Conservation (phyloP, 345 rosid species). For the Populus deltoides region DNA sequence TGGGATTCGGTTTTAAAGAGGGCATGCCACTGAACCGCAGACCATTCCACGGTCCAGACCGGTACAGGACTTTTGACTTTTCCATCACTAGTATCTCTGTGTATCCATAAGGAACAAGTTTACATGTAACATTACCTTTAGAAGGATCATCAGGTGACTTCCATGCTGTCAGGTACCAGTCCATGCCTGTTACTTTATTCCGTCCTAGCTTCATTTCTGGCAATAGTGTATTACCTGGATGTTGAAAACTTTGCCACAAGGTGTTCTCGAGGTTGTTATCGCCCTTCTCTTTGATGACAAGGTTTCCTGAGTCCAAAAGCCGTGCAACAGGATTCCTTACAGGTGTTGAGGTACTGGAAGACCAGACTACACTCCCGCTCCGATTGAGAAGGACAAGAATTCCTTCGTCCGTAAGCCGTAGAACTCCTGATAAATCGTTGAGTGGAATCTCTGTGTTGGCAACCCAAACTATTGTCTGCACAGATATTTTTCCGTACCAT, state of each 20-base stretch:
- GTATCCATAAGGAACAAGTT: slow-evolving; percentile 22
- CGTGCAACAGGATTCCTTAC: neutral
- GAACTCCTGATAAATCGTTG: neutral
- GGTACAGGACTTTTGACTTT: slow-evolving; percentile 9
- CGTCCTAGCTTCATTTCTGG: neutral
- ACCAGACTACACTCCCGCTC: neutral
- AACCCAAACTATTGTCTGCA: neutral
- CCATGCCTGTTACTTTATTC: neutral
- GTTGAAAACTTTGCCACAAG: too few species aligned
- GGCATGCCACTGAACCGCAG: slow-evolving; percentile 20
- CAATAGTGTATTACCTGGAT: neutral
- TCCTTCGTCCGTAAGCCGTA: neutral
- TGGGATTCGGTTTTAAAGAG: neutral
- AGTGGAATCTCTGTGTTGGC: slow-evolving; percentile 4
- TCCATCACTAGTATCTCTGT: slow-evolving; percentile 19
- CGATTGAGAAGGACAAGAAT: neutral
- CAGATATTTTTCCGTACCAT: neutral
- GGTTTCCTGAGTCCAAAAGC: too few species aligned
- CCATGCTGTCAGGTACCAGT: slow-evolving; percentile 36
- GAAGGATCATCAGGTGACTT: slow-evolving; percentile 36
- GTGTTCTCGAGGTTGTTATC: too few species aligned
- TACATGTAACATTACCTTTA: slow-evolving; percentile 21
- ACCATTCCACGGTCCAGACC: slow-evolving; percentile 41
- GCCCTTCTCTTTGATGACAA: too few species aligned
- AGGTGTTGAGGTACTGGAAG: neutral